Conservation (phyloP, 352 stramenopile genomes). For the Phytophthora palmivora region DNA sequence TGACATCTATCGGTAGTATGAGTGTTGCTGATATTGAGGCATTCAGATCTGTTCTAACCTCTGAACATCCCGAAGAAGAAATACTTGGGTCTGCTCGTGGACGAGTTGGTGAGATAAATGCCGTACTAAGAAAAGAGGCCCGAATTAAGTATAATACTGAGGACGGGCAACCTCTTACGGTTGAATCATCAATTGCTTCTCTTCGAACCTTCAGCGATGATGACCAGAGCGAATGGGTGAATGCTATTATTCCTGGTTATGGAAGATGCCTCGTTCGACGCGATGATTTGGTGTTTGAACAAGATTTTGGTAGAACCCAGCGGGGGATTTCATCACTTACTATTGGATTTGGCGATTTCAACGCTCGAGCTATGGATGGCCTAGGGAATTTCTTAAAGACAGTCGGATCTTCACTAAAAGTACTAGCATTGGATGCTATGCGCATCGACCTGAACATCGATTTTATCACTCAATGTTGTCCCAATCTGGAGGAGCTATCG, state of each 20-base stretch:
- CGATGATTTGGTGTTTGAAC: constrained; percentile 5
- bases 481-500: constrained; percentile 18
- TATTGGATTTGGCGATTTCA: constrained; percentile 4
- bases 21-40: constrained; percentile 1
- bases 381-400: not conserved
- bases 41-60: not conserved
- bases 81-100: not conserved
- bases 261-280: constrained; percentile 11
- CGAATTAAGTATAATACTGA: not conserved
- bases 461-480: constrained; percentile 9
- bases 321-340: constrained; percentile 6
- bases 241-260: constrained; percentile 11
- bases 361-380: not conserved
- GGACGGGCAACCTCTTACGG: not conserved
- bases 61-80: constrained; percentile 16
- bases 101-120: not conserved
- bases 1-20: constrained; percentile 1
- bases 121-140: not conserved
- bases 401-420: constrained; percentile 1
- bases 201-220: constrained; percentile 17
- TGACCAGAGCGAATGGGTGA: constrained; percentile 11
- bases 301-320: not conserved
- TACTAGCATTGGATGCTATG: constrained; percentile 4
- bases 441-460: not conserved
- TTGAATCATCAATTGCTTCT: not conserved